phyloP scores from a whole-genome alignment of 1,284 basidiomycete species.

The Cystobasidium sp. region DNA sequence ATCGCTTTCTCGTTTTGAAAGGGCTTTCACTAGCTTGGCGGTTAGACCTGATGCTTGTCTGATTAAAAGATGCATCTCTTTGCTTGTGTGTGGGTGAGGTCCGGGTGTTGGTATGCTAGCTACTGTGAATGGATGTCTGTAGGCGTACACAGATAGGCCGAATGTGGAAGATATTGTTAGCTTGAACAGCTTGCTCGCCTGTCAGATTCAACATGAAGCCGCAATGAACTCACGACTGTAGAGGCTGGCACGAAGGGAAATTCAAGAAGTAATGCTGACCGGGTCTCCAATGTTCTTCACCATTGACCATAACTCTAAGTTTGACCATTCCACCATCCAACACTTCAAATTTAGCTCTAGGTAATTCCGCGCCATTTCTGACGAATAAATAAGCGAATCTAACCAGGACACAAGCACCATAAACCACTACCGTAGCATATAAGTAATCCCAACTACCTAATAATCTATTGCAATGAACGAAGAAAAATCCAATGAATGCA shows the following conservation, averaged over 20 bases:
- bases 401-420: constrained; percentile 53
- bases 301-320: constrained; percentile 48
- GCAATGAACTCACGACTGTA: constrained; percentile 56
- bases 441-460: constrained; percentile 57
- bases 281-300: constrained; percentile 55
- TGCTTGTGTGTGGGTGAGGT: constrained; percentile 43
- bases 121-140: constrained; percentile 60
- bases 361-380: constrained; percentile 51
- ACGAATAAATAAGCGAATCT: constrained; percentile 56
- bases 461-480: constrained; percentile 58
- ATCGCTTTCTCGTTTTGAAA: constrained; percentile 6
- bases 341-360: constrained; percentile 54
- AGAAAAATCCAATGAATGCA: constrained; percentile 55
- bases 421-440: constrained; percentile 58
- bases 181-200: too few relatives aligned
- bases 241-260: constrained; percentile 53
- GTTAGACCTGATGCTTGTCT: constrained; percentile 40
- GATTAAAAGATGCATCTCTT: constrained; percentile 37
- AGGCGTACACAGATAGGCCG: background rate
- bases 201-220: too few relatives aligned
- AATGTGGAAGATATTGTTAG: background rate
- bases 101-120: constrained; percentile 53
- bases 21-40: constrained; percentile 22
- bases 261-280: constrained; percentile 61
- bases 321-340: constrained; percentile 56